These are phyloP conservation scores for Crithidia expoeki DNA, from an alignment of 208 protist genomes.

Conservation along the genomic window DNA sequence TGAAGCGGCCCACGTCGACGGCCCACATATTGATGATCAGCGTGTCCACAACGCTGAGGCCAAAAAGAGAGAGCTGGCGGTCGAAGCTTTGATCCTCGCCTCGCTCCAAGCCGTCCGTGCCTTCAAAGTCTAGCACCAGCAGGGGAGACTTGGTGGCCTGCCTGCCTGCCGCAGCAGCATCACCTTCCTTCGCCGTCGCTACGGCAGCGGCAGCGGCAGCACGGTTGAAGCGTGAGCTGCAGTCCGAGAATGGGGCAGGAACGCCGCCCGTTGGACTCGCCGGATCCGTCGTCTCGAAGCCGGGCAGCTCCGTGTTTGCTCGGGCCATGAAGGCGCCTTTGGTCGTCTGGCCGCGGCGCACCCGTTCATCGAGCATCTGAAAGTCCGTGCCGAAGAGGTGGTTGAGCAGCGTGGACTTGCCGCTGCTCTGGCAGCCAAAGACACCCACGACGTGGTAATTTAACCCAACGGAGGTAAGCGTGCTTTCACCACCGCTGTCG, in stretches of 20 bases:
- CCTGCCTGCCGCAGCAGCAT: neutral
- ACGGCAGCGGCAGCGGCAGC: constrained; percentile 22
- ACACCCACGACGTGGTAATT: constrained; percentile 93
- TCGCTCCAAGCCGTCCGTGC: constrained; percentile 96
- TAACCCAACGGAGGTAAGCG: constrained; percentile 36
- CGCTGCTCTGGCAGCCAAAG: constrained; percentile 96
- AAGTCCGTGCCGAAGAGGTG: constrained; percentile 96
- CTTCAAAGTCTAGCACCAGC: constrained; percentile 97
- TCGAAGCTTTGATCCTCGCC: constrained; percentile 97
- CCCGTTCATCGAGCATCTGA: constrained; percentile 90
- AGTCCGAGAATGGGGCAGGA: neutral
- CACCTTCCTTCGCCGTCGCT: constrained; percentile 1
- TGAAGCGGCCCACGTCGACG: constrained; percentile 96
- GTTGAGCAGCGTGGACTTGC: constrained; percentile 98
- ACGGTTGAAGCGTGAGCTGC: constrained; percentile 22
- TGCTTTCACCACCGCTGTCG: neutral
- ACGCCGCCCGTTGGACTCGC: neutral
- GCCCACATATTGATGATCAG: constrained; percentile 98
- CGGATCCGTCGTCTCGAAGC: constrained; percentile 20
- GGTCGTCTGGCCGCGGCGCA: constrained; percentile 94
- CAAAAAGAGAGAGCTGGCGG: constrained; percentile 97
- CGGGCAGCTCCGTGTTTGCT: constrained; percentile 35
- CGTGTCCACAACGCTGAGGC: constrained; percentile 94
- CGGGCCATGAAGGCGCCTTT: constrained; percentile 91
- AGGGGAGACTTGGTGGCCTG: constrained; percentile 37